Evolutionary conservation across 108 stramenopile species (phyloP).

Genomic region (Mediolabrus comicus): DNA sequence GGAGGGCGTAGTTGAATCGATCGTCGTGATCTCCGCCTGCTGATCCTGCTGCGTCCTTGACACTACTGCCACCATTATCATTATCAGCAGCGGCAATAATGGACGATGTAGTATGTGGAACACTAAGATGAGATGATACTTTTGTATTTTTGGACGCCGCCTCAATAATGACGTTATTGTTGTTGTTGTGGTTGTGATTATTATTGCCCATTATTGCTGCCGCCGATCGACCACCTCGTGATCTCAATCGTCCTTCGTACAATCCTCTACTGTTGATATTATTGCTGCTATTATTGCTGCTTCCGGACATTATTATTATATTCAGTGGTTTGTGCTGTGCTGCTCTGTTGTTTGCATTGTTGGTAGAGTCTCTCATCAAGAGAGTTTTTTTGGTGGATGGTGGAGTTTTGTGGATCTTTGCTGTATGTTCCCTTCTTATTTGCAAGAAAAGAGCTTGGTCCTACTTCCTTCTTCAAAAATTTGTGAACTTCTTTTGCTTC

Average conservation of each 20-base stretch:
- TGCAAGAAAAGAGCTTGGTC: no score
- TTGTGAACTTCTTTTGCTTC: no score
- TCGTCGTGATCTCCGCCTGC: slow-evolving; percentile 56
- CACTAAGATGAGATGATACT: slow-evolving; percentile 29
- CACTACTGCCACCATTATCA: background rate
- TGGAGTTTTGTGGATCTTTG: no score
- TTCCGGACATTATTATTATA: background rate
- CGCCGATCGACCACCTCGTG: no score
- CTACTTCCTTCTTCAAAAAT: no score
- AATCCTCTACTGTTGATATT: background rate
- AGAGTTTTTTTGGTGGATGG: no score
- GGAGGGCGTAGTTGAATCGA: slow-evolving; percentile 80
- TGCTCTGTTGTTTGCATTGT: no score
- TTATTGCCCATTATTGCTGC: no score
- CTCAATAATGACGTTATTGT: background rate
- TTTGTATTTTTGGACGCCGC: slow-evolving; percentile 5
- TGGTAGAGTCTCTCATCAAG: no score
- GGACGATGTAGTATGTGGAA: slow-evolving; percentile 28
- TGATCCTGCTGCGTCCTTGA: background rate
- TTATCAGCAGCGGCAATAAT: background rate
- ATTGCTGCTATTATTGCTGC: background rate
- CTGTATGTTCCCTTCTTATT: no score
- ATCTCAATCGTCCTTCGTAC: background rate
- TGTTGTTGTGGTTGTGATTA: background rate
- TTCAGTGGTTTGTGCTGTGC: no score